Evolutionary conservation across 495 filamentous ascomycete genomes (phyloP).

Genomic region (Massariosphaeria phaeospora): DNA sequence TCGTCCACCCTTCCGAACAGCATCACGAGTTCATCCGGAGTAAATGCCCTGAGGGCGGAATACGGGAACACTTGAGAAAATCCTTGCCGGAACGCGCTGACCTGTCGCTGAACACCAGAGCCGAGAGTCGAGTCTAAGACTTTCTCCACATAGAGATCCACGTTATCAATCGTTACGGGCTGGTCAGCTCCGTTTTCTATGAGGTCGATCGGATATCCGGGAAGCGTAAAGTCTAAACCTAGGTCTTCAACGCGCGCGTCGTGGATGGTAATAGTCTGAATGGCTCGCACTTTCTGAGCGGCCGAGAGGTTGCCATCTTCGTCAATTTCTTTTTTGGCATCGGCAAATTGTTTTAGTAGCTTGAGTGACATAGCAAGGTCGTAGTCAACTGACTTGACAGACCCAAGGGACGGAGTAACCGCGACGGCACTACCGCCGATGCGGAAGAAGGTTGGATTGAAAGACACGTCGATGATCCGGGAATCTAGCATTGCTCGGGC

Average conservation of each 20-base stretch:
- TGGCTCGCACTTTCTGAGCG: slow-evolving; percentile 63
- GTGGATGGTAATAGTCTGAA: slow-evolving; percentile 64
- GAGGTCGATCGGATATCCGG: slow-evolving; percentile 91
- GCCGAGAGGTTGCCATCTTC: slow-evolving; percentile 58
- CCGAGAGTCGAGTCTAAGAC: slow-evolving; percentile 91
- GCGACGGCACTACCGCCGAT: slow-evolving; percentile 69
- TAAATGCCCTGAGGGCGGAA: slow-evolving; percentile 87
- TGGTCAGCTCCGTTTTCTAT: slow-evolving; percentile 65
- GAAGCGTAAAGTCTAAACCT: slow-evolving; percentile 87
- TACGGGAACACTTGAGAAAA: slow-evolving; percentile 98
- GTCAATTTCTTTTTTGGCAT: slow-evolving; percentile 75
- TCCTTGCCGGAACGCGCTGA: slow-evolving; percentile 83
- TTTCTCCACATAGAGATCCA: slow-evolving; percentile 77
- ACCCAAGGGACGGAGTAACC: slow-evolving; percentile 82
- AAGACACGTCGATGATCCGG: slow-evolving; percentile 93
- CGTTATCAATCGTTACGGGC: slow-evolving; percentile 81
- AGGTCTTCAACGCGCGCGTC: slow-evolving; percentile 78
- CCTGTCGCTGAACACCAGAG: slow-evolving; percentile 77
- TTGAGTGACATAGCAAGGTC: slow-evolving; percentile 81
- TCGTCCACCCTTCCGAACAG: slow-evolving; percentile 92
- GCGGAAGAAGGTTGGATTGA: slow-evolving; percentile 97
- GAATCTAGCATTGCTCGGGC: slow-evolving; percentile 98
- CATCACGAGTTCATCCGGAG: slow-evolving; percentile 92
- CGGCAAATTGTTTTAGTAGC: slow-evolving; percentile 79
- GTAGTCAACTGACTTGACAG: slow-evolving; percentile 82